Evolutionary conservation across 768 basidiomycete species (phyloP), one percentile per base, ranked within the genome.

Genomic region (Megacollybia marginata): DNA sequence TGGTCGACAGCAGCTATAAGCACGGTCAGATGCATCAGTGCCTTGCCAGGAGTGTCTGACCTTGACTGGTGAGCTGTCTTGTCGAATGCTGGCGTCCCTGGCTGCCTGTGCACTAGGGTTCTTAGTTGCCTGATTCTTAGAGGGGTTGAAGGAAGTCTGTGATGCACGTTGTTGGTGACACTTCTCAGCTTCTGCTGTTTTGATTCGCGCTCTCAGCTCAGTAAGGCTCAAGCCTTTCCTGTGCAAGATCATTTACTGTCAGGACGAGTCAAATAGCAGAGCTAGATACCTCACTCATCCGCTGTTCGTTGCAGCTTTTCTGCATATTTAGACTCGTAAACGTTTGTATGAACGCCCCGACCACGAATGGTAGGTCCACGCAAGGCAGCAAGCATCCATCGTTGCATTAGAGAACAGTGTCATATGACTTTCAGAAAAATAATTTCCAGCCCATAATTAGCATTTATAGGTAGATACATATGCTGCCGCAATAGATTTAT

Each of bases 1-100:
- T 84, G 9, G 76, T 80, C 4, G 82, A 78, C 18, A 98, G 74
- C 9, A 92, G 85, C 95, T 97, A 58, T 18, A 46, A 46, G 42
- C 45, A 44, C 46, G 34, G 16, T 52, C 23, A 53, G 50, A 15
- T 48, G 19, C 33, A 11, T 15, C 18, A 13, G 2, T 4, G 19
- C 7, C 18, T 33, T n/a, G 40, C 11, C 16, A 48, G 32, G 38
- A 48, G 35, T 47, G 47, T 62, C 72, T 49, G 58, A 76, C 83
- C 72, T 80, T 85, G 47, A 88, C 66, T 7, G 86, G 85, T 13
- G 84, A 79, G 48, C 77, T 77, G 58, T 88, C 86, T 56, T 75
- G 82, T 35, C 83, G 76, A 28, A 55, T 52, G 18, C 52, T 57
- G 13, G 20, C 34, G 35, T 33, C 38, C 42, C 23, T 46, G 18